Percentiles rank a stretch among this genome's conserved stretches.
Conservation (phyloP, 2,329 filamentous ascomycete species). For the Malbranchea cinnamomea region DNA sequence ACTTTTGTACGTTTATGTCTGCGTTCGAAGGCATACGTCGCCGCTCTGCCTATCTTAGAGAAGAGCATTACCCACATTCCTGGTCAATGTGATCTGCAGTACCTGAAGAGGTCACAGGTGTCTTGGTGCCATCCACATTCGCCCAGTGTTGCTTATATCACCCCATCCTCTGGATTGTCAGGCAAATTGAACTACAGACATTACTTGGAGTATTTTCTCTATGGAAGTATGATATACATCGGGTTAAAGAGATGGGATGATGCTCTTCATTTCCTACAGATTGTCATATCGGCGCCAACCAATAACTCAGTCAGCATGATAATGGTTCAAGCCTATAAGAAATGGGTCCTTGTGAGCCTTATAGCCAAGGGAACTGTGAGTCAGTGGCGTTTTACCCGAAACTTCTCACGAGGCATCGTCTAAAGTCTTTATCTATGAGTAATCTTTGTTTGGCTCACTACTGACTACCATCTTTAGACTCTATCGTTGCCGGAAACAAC, state of each 20-base stretch:
- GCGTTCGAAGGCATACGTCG: conserved; percentile 24
- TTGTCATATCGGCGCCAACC: conserved; percentile 52
- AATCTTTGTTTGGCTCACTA: no score
- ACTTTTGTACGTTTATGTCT: conserved; percentile 28
- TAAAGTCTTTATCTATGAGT: conserved; percentile 3
- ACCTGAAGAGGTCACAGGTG: conserved; percentile 13
- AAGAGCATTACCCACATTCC: conserved; percentile 29
- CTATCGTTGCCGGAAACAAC: conserved; percentile 42
- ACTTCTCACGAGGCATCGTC: background rate
- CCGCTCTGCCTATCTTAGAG: conserved; percentile 27
- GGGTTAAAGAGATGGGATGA: conserved; percentile 45
- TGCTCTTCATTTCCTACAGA: conserved; percentile 47
- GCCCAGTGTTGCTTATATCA: conserved; percentile 21
- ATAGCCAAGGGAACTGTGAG: conserved; percentile 49
- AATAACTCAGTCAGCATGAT: conserved; percentile 53
- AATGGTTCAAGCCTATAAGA: conserved; percentile 83
- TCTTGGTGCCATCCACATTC: conserved; percentile 19
- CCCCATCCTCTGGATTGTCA: conserved; percentile 23
- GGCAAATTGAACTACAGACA: conserved; percentile 25
- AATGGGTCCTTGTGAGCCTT: conserved; percentile 68
- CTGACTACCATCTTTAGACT: conserved; percentile 23
- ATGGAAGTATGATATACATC: conserved; percentile 51
- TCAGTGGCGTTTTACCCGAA: conserved; percentile 12
- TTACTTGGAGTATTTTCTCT: conserved; percentile 50
- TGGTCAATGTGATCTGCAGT: conserved; percentile 12